Evolutionary conservation across 1,139 yeast genomes (phyloP).

Genomic region (Hanseniaspora gamundiae): DNA sequence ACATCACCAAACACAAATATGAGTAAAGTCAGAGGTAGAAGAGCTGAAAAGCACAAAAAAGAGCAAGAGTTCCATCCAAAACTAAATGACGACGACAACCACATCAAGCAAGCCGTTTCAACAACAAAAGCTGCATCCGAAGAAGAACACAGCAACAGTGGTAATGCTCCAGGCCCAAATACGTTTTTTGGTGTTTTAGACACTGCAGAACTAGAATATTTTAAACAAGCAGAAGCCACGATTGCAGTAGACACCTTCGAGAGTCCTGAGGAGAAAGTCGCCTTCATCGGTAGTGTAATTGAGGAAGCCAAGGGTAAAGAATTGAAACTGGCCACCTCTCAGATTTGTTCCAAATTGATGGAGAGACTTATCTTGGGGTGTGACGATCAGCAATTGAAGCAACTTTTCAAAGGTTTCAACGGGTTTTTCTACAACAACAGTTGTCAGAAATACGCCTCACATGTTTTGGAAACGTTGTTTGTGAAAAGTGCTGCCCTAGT

Average conservation of each 20-base stretch:
- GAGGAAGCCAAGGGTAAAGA: constrained; percentile 89
- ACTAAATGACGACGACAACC: background rate
- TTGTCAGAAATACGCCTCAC: constrained; percentile 86
- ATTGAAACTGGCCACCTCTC: constrained; percentile 83
- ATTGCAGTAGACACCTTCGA: constrained; percentile 73
- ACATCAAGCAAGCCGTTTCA: background rate
- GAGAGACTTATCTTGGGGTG: constrained; percentile 73
- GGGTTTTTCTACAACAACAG: constrained; percentile 68
- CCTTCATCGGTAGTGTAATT: constrained; percentile 63
- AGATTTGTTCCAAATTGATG: constrained; percentile 83
- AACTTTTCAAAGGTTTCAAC: constrained; percentile 51
- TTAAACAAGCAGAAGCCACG: constrained; percentile 84
- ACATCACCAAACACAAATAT: constrained; percentile 9
- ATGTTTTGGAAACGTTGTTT: constrained; percentile 77
- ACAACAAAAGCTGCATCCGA: background rate
- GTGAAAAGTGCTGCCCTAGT: constrained; percentile 65
- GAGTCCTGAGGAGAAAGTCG: constrained; percentile 54
- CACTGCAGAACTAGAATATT: constrained; percentile 73
- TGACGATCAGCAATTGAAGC: constrained; percentile 50
- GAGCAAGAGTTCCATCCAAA: constrained; percentile 12
- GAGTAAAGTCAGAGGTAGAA: constrained; percentile 60
- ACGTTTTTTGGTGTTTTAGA: constrained; percentile 82
- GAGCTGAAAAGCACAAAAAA: constrained; percentile 35
- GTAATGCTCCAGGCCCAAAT: constrained; percentile 21
- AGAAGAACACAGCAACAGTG: background rate